Evolutionary conservation across 139 green algal genomes (phyloP).

Genomic region (Chlamydomonas urium): DNA sequence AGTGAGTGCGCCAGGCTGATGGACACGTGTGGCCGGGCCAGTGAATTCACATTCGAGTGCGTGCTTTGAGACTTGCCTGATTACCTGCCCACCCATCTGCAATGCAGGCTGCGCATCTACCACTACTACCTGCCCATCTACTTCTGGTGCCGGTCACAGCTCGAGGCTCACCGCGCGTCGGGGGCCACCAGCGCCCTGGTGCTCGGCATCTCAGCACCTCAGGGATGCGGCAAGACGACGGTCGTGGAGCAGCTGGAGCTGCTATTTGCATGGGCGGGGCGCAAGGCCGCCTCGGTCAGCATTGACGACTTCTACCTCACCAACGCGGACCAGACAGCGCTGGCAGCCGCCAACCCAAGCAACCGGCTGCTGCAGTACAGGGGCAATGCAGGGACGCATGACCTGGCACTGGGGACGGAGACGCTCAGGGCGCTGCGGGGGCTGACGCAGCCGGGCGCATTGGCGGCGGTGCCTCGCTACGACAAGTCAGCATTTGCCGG

Average conservation of each 20-base stretch:
- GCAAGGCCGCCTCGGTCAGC: slow-evolving; percentile 70
- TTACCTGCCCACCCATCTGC: no score
- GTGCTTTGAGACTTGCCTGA: no score
- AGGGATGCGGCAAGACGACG: slow-evolving; percentile 97
- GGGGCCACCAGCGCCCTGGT: slow-evolving; percentile 21
- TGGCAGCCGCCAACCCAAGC: slow-evolving; percentile 24
- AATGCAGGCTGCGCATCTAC: slow-evolving; percentile 72
- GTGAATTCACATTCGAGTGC: no score
- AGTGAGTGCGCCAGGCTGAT: no score
- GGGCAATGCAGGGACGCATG: slow-evolving; percentile 92
- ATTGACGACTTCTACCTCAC: slow-evolving; percentile 99
- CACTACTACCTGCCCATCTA: slow-evolving; percentile 93
- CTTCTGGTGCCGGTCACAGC: slow-evolving; percentile 73
- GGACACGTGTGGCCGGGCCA: no score
- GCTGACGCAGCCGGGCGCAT: slow-evolving; percentile 22
- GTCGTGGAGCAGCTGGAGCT: slow-evolving; percentile 83
- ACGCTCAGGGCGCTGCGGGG: slow-evolving; percentile 60
- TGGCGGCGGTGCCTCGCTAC: slow-evolving; percentile 64
- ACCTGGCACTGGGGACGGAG: slow-evolving; percentile 75
- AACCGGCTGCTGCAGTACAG: slow-evolving; percentile 68
- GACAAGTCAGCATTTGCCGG: slow-evolving; percentile 85
- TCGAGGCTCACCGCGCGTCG: slow-evolving; percentile 47
- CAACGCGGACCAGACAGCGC: slow-evolving; percentile 20
- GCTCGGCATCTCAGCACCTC: slow-evolving; percentile 87
- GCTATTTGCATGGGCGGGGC: slow-evolving; percentile 68